phyloP scores from a whole-genome alignment of 2,329 filamentous ascomycete genomes.

The Aspergillus tamarii region DNA sequence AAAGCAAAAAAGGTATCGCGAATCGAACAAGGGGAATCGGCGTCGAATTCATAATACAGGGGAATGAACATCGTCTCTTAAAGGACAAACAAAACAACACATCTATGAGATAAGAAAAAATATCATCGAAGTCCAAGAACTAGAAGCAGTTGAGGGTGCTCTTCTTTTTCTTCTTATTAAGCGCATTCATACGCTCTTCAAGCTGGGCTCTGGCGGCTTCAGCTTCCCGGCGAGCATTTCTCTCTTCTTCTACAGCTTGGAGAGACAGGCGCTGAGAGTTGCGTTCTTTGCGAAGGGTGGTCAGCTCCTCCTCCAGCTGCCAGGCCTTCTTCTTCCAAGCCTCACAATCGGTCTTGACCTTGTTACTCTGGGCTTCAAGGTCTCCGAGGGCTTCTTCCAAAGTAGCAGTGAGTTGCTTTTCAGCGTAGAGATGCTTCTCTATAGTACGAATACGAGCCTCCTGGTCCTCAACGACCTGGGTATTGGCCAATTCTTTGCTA shows the following conservation, averaged over 20 bases:
- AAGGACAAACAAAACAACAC: slow-evolving; percentile 12
- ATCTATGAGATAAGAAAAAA: slow-evolving; percentile 12
- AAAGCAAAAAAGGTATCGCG: slow-evolving; percentile 27
- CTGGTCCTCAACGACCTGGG: slow-evolving; percentile 90
- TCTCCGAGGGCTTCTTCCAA: slow-evolving; percentile 95
- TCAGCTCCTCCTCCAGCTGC: slow-evolving; percentile 68
- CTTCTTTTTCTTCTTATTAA: slow-evolving; percentile 89
- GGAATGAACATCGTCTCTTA: slow-evolving; percentile 23
- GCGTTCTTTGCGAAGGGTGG: slow-evolving; percentile 60
- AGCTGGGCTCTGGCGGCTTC: slow-evolving; percentile 87
- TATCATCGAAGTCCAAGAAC: slow-evolving; percentile 16
- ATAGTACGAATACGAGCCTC: slow-evolving; percentile 93
- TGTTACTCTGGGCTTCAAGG: slow-evolving; percentile 87
- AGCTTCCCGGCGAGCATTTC: slow-evolving; percentile 86
- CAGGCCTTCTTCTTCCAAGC: slow-evolving; percentile 84
- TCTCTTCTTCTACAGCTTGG: slow-evolving; percentile 94
- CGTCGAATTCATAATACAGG: slow-evolving; percentile 32
- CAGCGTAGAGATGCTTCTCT: slow-evolving; percentile 92
- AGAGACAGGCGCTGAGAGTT: slow-evolving; percentile 66
- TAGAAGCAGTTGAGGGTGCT: slow-evolving; percentile 99
- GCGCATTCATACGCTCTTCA: slow-evolving; percentile 91
- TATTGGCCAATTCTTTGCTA: slow-evolving; percentile 78
- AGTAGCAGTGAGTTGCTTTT: slow-evolving; percentile 94
- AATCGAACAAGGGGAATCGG: slow-evolving; percentile 25
- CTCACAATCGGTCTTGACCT: slow-evolving; percentile 88